Base-by-base conservation (phyloP, 306 rosid genomes). In the Ormosia semicastrata region DNA sequence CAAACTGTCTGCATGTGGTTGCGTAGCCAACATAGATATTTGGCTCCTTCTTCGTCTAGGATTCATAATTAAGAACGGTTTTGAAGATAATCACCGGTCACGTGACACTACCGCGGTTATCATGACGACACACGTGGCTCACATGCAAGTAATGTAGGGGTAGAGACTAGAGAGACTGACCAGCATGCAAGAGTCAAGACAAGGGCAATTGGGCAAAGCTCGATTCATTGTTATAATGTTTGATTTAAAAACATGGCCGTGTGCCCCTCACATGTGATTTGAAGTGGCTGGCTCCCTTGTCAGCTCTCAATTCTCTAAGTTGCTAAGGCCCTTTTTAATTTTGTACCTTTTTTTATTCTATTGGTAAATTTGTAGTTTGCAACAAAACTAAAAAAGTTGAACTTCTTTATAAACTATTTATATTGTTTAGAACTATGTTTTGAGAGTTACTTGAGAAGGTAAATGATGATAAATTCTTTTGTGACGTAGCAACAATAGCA, bases 91-190 rank as follows among this genome's bases (percentile, higher is more conserved):
- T 76, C 52, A 57, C 69, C 4, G 3, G 66, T 76, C 89, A 82
- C 86, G 77, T 66, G 89, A 85, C 49, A 50, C 71, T 56, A 63
- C 29, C 1, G 14, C 24, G 44, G 49, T 54, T 7, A 10, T 71
- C 54, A 58, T 5, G 41, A 43, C 17, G 39, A 0, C 24, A 86
- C 80, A 86, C 86, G 73, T 86, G 89, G 81, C 85, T 81, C 47
- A 17, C 91, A 88, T 86, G 89, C 88, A 85, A 76, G 60, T 37
- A 68, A 32, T 70, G 7, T 56, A 10, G 6, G 41, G 4, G 66
- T 18, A 6, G 32, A 70, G 34, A 37, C 6, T 37, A n/a, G 41
- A 1, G 12, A 9, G 41, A 29, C 43, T 14, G 32, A 10, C 5
- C 11, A 0, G 54, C 65, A 44, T 84, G 77, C 81, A 57, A 62